Evolutionary conservation across 2,329 filamentous ascomycete species (phyloP), one percentile per base, ranked within the genome.

Genomic region (Pseudogymnoascus sp.): DNA sequence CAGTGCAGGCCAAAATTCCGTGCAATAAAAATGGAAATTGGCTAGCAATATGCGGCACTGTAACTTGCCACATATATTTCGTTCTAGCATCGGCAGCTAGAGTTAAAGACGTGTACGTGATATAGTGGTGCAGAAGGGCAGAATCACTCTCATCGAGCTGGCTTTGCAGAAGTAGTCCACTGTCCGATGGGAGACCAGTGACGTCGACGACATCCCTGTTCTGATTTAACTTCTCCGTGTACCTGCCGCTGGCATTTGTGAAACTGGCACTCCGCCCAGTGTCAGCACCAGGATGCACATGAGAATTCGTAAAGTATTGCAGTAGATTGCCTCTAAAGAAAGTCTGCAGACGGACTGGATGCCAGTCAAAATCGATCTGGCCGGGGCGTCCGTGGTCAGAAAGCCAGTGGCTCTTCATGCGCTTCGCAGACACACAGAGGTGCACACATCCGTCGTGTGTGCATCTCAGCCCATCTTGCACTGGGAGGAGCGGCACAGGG

Each of bases 1-100:
- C 59, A 0, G 77, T 69, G 33, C 75, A 72, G 5, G 77, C 75
- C 9, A 78, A 65, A 2, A 79, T 69, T 9, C 76, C 73, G 62
- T 78, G 74, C 65, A 79, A 71, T 0, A 79, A 66, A 41, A 75
- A 78, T 0, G 66, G 65, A 41, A 75, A 68, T 2, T 64, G 61
- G 6, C 72, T 66, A 29, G 75, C 75, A 51, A 75, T 66, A 44
- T 71, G 69, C 1, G 76, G 74, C 13, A 73, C 69, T 2, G 68
- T 65, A 8, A 72, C 62, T 60, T 67, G 69, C 74, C 74, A 78
- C n/a, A 69, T 67, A 25, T 13, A 17, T 12, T 63, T 61, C 8
- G 68, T 65, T 8, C 36, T 41, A 5, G 41, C 29, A n/a, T 64
- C 44, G 15, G 44, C 59, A 12, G 63, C 58, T 12, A 72, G 62